Evolutionary conservation across 768 basidiomycete species (phyloP).

Genomic region (Rhodotorula sphaerocarpa): DNA sequence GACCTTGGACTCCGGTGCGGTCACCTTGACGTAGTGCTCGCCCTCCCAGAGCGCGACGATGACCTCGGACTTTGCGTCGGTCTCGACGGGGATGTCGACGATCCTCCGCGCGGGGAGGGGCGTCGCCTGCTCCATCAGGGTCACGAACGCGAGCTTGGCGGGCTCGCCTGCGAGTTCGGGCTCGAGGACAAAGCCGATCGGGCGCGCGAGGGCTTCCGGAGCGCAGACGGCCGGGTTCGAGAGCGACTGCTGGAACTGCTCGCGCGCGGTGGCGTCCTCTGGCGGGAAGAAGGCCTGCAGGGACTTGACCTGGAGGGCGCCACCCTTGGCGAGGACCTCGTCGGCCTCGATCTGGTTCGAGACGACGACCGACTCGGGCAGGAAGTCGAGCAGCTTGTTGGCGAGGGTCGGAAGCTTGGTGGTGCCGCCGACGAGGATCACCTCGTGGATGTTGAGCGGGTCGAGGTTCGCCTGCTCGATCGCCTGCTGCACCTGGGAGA

Average conservation of each 20-base stretch:
- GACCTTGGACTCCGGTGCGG: conserved; percentile 25
- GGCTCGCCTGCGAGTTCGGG: conserved; percentile 23
- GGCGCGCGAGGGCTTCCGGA: conserved; percentile 37
- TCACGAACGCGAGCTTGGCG: conserved; percentile 36
- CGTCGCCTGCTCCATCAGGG: conserved; percentile 36
- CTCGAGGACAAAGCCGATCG: conserved; percentile 45
- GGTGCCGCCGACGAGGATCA: conserved; percentile 47
- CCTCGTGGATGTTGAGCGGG: conserved; percentile 46
- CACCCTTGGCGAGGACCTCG: conserved; percentile 47
- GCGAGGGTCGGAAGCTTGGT: conserved; percentile 46
- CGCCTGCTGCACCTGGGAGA: conserved; percentile 42
- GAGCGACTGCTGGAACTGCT: conserved; percentile 26
- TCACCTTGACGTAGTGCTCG: conserved; percentile 29
- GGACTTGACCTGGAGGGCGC: conserved; percentile 39
- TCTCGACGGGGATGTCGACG: conserved; percentile 43
- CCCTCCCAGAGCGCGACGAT: conserved; percentile 40
- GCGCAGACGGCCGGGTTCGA: conserved; percentile 37
- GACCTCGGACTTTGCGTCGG: conserved; percentile 39
- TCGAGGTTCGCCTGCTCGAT: conserved; percentile 43
- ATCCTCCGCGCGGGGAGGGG: conserved; percentile 46
- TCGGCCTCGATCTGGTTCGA: conserved; percentile 46
- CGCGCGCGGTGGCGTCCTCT: conserved; percentile 2
- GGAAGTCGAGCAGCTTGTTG: conserved; percentile 42
- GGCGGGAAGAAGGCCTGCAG: conserved; percentile 23
- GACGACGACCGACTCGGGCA: conserved; percentile 44